Evolutionary conservation across 2,329 filamentous ascomycete species (phyloP), one percentile per base, ranked within the genome.

Genomic region (Xylaria sp.): DNA sequence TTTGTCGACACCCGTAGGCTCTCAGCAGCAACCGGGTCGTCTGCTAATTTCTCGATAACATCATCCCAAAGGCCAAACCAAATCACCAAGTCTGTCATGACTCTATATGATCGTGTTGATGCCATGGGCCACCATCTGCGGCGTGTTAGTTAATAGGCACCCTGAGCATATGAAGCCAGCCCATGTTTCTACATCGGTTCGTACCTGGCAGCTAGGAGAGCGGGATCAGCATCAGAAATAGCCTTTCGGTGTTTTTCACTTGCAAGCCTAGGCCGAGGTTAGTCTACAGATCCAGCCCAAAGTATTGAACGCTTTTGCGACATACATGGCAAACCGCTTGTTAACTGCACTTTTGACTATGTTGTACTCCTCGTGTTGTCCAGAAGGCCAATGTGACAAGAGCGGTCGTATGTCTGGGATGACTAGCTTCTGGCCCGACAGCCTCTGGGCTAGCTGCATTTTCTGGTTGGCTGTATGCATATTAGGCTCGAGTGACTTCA

Each of bases 11-110:
- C 37, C 1, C 76, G 73, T 2, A 77, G 64, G 3, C 50, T 56
- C 34, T 74, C 72, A 10, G 75, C 74, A 3, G 71, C 73, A 4
- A 15, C 41, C 1, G 63, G 50, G 15, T 74, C 69, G 3, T 69
- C 31, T 2, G 28, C 39, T 13, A 77, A 63, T 3, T 52, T 66
- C 69, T 77, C 75, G 34, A 73, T 68, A 51, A 70, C 63, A 54
- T 77, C 76, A 31, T 77, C 76, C 74, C 74, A 77, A 39, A 76
- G 46, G 10, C 69, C 70, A 44, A 77, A 76, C 75, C 75, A 77
- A 41, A 75, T 74, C 31, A 76, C 69, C 9, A 75, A 37, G 52
- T 77, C 73, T 18, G 71, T 69, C 59, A 77, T 64, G 59, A 74
- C 63, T 9, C 56, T 63, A 51, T 75, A 77, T 23, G 67, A 60